These are phyloP conservation scores for Dioscorea cayenensis DNA, from an alignment of 116 monocot species.

Conservation along the genomic window DNA sequence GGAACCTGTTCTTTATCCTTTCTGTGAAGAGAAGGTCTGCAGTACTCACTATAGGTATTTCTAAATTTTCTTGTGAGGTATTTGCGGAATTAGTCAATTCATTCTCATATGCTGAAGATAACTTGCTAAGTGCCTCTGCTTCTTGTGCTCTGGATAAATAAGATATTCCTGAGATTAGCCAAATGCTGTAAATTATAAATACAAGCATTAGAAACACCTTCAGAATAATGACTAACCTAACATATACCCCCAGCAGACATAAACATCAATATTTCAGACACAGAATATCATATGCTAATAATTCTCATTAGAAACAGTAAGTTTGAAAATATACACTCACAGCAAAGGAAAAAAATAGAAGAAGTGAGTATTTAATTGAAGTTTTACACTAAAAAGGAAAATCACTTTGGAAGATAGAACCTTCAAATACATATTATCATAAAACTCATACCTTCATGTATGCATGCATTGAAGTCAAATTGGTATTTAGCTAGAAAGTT, in stretches of 20 bases:
- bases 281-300: too few species aligned
- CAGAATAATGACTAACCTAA: neutral
- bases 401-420: neutral
- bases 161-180: constrained; percentile 88
- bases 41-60: constrained; percentile 46
- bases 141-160: constrained; percentile 96
- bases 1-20: constrained; percentile 73
- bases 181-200: constrained; percentile 32
- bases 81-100: constrained; percentile 8
- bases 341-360: too few species aligned
- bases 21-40: constrained; percentile 84
- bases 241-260: too few species aligned
- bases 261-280: neutral
- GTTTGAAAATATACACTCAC: too few species aligned
- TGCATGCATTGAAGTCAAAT: constrained; percentile 94
- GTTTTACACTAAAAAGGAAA: neutral
- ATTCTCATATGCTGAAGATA: constrained; percentile 21
- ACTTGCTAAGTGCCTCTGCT: constrained; percentile 39
- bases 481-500: constrained; percentile 84
- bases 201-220: neutral
- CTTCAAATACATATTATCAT: neutral
- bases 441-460: constrained; percentile 61
- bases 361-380: too few species aligned
- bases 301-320: too few species aligned
- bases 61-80: constrained; percentile 17